A percentile compares a stretch with the other conserved stretches of the same genome.
These are phyloP conservation scores for Trichosanthes cucumerina DNA, from an alignment of 306 rosid genomes.

Conservation along the genomic window DNA sequence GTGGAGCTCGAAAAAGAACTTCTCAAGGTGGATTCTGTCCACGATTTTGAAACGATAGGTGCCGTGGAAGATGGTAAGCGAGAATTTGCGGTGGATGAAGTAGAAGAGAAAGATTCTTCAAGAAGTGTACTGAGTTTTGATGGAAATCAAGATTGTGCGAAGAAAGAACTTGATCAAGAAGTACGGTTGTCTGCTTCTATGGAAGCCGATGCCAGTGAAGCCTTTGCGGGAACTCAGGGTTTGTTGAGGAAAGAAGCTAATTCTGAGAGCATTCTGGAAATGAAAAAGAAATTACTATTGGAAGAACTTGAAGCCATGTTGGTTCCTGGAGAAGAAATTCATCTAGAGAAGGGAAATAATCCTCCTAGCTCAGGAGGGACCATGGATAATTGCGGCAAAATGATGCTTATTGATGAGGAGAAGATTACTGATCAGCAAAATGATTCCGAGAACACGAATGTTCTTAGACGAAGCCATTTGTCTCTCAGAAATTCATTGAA, in stretches of 20 bases:
- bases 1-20: not conserved
- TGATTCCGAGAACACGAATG: not conserved
- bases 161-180: not conserved
- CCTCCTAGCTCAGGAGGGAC: not conserved
- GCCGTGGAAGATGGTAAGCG: constrained; percentile 6
- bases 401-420: not conserved
- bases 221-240: not conserved
- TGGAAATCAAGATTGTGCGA: not conserved
- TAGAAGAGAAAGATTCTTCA: not conserved
- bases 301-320: constrained; percentile 49
- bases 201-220: not conserved
- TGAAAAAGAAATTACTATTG: constrained; percentile 41
- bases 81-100: not conserved
- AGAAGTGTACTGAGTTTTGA: not conserved
- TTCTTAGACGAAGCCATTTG: not conserved
- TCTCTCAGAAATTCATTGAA: constrained; percentile 23
- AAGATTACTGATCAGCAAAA: constrained; percentile 5
- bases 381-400: not conserved
- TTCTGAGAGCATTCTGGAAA: constrained; percentile 21
- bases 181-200: not conserved
- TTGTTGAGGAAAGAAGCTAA: constrained; percentile 11
- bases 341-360: not conserved
- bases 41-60: not conserved
- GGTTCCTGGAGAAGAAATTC: constrained; percentile 20
- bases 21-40: constrained; percentile 7